phyloP scores from a whole-genome alignment of 352 stramenopile species.

The Pythium rhizo-oryzae region DNA sequence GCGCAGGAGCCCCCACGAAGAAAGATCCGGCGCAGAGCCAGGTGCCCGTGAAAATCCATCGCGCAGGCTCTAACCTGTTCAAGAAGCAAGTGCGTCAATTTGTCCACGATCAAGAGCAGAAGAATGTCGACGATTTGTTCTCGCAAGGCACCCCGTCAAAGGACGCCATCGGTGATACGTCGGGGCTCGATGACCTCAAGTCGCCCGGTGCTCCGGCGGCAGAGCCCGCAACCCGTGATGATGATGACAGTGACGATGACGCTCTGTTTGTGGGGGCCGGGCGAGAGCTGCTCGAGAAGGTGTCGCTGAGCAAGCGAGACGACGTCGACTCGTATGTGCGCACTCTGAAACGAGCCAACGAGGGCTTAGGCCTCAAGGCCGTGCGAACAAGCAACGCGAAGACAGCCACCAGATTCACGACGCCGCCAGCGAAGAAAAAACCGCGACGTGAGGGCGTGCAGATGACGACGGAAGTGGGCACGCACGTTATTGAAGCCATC shows the following conservation, averaged over 20 bases:
- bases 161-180: constrained; percentile 30
- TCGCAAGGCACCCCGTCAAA: constrained; percentile 53
- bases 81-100: constrained; percentile 87
- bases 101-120: constrained; percentile 76
- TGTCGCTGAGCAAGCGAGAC: constrained; percentile 59
- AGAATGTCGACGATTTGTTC: constrained; percentile 75
- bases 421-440: constrained; percentile 30
- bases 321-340: constrained; percentile 82
- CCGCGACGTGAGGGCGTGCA: constrained; percentile 40
- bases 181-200: constrained; percentile 53
- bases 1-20: constrained; percentile 25
- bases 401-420: neutral
- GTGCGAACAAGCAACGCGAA: constrained; percentile 32
- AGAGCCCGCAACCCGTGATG: neutral
- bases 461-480: constrained; percentile 48
- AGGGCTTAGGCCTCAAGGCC: constrained; percentile 24
- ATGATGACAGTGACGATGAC: constrained; percentile 52
- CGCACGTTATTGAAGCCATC: constrained; percentile 49
- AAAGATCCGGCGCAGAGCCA: constrained; percentile 2
- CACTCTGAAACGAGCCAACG: constrained; percentile 58
- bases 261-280: constrained; percentile 27
- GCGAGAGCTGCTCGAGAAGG: constrained; percentile 51
- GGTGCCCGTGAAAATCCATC: constrained; percentile 53
- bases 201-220: constrained; percentile 37
- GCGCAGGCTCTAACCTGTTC: constrained; percentile 77